Percentiles rank a stretch among this genome's conserved stretches.
Evolutionary conservation across 768 basidiomycete genomes (phyloP).

Genomic region (Lactifluus rugatus): DNA sequence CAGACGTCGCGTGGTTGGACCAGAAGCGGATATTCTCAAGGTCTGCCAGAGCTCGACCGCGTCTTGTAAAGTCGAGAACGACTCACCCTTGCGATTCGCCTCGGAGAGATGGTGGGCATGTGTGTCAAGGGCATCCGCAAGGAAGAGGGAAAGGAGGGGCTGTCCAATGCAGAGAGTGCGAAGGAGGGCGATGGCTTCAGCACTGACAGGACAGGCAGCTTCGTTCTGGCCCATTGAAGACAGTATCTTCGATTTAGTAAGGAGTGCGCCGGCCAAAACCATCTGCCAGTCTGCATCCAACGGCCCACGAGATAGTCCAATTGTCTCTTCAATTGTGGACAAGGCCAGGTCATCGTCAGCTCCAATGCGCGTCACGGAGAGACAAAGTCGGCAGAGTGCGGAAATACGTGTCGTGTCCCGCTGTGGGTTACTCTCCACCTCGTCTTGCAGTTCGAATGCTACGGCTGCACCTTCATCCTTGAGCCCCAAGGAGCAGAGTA

Average conservation of each 20-base stretch:
- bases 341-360: not conserved
- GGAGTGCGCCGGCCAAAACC: not conserved
- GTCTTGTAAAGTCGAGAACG: not conserved
- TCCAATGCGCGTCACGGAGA: not conserved
- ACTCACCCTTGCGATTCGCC: not conserved
- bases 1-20: not conserved
- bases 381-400: not conserved
- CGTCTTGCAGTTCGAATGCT: conserved; percentile 1
- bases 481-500: not conserved
- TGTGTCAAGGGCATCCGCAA: not conserved
- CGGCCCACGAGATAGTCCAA: not conserved
- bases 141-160: conserved; percentile 1
- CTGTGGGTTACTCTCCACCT: not conserved
- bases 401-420: not conserved
- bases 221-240: conserved; percentile 4
- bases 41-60: conserved; percentile 2
- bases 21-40: not conserved
- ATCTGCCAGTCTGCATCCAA: not conserved
- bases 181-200: not conserved
- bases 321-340: not conserved
- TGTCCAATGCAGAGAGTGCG: not conserved
- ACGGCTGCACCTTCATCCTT: not conserved
- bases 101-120: conserved; percentile 2
- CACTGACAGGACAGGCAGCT: not conserved
- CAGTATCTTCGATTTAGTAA: conserved; percentile 6